Evolutionary conservation across 75 land plant species (phyloP).

Genomic region (Selaginella tamariscina): DNA sequence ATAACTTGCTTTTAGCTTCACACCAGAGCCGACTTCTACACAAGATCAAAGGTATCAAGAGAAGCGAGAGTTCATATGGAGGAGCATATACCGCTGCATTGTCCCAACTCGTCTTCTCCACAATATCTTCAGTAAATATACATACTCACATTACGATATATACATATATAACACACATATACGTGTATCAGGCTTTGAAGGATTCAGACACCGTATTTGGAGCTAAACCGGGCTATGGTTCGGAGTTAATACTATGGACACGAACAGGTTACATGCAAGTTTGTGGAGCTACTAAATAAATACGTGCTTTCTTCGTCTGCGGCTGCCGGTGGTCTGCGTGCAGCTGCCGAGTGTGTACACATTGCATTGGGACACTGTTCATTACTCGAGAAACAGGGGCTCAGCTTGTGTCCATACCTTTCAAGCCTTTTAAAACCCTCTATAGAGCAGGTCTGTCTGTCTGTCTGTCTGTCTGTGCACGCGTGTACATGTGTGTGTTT

Average conservation of each 20-base stretch:
- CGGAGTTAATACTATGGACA: conserved; percentile 51
- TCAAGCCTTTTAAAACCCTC: conserved; percentile 44
- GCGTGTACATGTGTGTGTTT: too few species aligned
- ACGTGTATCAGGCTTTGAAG: conserved; percentile 35
- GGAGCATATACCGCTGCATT: conserved; percentile 43
- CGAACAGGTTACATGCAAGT: conserved; percentile 40
- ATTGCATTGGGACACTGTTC: conserved; percentile 57
- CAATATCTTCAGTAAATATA: conserved; percentile 40
- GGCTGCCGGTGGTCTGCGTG: conserved; percentile 44
- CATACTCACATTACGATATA: too few species aligned
- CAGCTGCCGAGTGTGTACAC: conserved; percentile 52
- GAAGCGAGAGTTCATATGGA: conserved; percentile 31
- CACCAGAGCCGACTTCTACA: conserved; percentile 35
- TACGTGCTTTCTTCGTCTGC: conserved; percentile 47
- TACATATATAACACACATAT: too few species aligned
- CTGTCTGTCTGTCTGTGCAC: too few species aligned
- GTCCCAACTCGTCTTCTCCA: conserved; percentile 44
- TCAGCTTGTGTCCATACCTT: conserved; percentile 51
- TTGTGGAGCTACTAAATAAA: conserved; percentile 52
- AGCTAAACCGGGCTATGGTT: conserved; percentile 37
- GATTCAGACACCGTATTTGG: conserved; percentile 42
- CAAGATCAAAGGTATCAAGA: conserved; percentile 35
- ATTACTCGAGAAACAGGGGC: conserved; percentile 54
- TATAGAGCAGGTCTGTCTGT: too few species aligned
- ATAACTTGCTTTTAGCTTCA: conserved; percentile 36